Evolutionary conservation across 129 eudicot species (phyloP), one percentile per base, ranked within the genome.

Genomic region (Escallonia rubra): DNA sequence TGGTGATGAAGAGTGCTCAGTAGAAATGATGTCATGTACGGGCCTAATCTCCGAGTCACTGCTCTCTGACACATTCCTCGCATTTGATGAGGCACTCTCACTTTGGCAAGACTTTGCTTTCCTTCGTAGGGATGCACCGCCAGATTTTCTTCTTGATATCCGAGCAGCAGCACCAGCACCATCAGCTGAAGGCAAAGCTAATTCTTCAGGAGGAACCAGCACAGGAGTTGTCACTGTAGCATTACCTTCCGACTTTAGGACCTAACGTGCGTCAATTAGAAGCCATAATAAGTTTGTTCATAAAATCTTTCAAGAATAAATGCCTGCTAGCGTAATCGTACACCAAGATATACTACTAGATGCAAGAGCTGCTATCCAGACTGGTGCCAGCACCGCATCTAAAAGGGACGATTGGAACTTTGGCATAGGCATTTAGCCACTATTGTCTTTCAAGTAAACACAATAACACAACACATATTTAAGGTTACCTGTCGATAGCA

Each of bases 401-500:
- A 49, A 50, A 38, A 65, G 48, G 45, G 46, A 48, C 34, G 34
- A 23, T 23, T 23, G 34, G 34, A 23, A 23, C 34, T 23, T 23
- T 23, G 34, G 34, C 34, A 23, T 23, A 23, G 34, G 34, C 34
- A 41, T 60, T 41, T 53, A 6, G 53, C 10, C 14, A 47, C 5
- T 38, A 60, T 48, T 43, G 61, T 66, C 40, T 41, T 10, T 57
- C 41, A 57, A 54, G 6, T 13, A 11, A 60, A 64, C 46, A 62
- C 16, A 64, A 45, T 10, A 54, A 5, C 10, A 62, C 34, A 23
- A 23, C 34, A 23, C 34, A 23, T 23, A 23, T 23, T 23, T 23
- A 23, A 23, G 34, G 34, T 67, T 94, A 94, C 99, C 97, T 50
- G 76, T 43, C 85, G 81, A 79, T 87, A 86, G 81, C 99, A 94